A percentile compares a stretch with the other conserved stretches of the same genome.
Evolutionary conservation across 2,329 filamentous ascomycete species (phyloP).

Genomic region (Nemania serpens): DNA sequence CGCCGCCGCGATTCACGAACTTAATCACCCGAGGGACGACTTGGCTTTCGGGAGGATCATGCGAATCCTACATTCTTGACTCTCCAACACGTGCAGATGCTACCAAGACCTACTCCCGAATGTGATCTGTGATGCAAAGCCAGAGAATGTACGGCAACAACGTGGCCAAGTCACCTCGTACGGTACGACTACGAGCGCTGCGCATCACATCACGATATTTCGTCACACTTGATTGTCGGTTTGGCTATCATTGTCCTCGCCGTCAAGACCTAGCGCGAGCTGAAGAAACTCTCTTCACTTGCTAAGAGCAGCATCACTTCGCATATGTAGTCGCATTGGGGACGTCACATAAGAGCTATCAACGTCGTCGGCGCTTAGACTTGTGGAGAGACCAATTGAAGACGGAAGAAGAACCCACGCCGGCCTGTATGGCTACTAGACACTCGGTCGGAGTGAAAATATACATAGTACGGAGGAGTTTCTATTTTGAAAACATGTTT

Average conservation of each 20-base stretch:
- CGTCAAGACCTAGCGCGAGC: neutral
- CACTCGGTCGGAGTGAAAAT: slow-evolving; percentile 4
- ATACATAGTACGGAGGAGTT: neutral
- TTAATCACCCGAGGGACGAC: neutral
- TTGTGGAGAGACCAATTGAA: slow-evolving; percentile 24
- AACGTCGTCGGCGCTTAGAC: slow-evolving; percentile 28
- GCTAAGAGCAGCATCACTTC: slow-evolving; percentile 10
- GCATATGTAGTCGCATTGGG: slow-evolving; percentile 22
- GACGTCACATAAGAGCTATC: slow-evolving; percentile 24
- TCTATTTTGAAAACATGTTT: slow-evolving; percentile 12
- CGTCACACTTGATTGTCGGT: slow-evolving; percentile 9
- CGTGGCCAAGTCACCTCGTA: slow-evolving; percentile 8
- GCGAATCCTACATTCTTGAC: slow-evolving; percentile 16
- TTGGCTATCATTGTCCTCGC: neutral
- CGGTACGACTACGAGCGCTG: neutral
- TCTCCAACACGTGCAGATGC: neutral
- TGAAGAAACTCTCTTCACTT: too few relatives aligned
- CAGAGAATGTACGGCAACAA: slow-evolving; percentile 14
- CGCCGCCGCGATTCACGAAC: neutral
- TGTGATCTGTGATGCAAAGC: slow-evolving; percentile 1
- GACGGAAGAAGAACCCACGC: slow-evolving; percentile 10
- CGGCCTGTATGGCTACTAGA: slow-evolving; percentile 2
- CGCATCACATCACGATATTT: slow-evolving; percentile 5
- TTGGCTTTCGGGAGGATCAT: slow-evolving; percentile 16
- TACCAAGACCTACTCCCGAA: neutral